Evolutionary conservation across 1,139 yeast species (phyloP), one percentile per base, ranked within the genome.

Genomic region (Diutina scorzettiae): DNA sequence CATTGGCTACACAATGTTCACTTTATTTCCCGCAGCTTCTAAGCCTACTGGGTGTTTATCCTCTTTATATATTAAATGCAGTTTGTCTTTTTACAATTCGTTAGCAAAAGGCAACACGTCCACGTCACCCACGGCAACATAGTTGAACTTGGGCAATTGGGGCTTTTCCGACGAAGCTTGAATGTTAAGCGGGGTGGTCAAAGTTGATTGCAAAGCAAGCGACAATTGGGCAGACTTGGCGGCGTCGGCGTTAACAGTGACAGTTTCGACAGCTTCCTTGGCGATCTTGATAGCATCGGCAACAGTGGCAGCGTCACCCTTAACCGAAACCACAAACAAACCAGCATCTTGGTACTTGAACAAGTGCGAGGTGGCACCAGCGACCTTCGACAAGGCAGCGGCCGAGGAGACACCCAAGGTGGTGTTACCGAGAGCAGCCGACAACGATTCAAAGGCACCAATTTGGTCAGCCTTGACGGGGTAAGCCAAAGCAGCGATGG

Each of bases 51-150:
- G n/a, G n/a, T n/a, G n/a, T n/a, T n/a, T n/a, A n/a, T n/a, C n/a
- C n/a, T n/a, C n/a, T n/a, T n/a, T 27, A 27, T 27, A 27, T 21
- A 34, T 34, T 16, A 34, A 14, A 34, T 34, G 39, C 39, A 34
- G 39, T 21, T n/a, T 21, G 39, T 16, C 39, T 23, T 37, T 18
- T 60, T 77, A 85, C 65, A 91, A 81, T 69, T 91, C 96, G 63
- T 82, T 87, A 58, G 83, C 81, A 66, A 72, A 84, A 58, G 98
- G 97, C 65, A 91, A 78, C 53, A 76, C 78, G 60, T 81, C 81
- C 49, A 83, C 78, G 63, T 87, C 81, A 67, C 99, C 99, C 51
- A 86, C 81, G 50, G 93, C 96, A 51, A 82, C 94, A 58, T 82
- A 81, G 69, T 82, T 87, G 69, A 81, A 79, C 54, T 78, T 71